phyloP scores from a whole-genome alignment of 2,329 filamentous ascomycete genomes.

The Diaporthe ampelina region DNA sequence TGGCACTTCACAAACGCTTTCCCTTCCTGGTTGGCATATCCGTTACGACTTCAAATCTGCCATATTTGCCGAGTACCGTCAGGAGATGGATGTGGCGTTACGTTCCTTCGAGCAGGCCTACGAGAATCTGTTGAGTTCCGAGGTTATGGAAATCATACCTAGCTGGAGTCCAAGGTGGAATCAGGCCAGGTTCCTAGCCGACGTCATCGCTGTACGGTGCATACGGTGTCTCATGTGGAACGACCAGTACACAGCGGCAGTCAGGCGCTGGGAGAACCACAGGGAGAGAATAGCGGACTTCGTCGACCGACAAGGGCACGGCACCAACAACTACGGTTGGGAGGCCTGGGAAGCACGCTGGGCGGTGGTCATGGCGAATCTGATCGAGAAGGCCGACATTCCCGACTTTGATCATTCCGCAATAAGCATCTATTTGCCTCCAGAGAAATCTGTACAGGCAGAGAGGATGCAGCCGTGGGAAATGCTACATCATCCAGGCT shows the following conservation, averaged over 20 bases:
- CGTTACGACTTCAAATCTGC: constrained; percentile 96
- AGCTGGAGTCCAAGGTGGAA: constrained; percentile 94
- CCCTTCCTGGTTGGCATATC: constrained; percentile 89
- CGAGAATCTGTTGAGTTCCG: constrained; percentile 83
- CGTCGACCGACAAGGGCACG: constrained; percentile 85
- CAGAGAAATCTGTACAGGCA: constrained; percentile 70
- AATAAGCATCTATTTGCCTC: constrained; percentile 63
- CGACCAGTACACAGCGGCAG: constrained; percentile 82
- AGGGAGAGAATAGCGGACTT: constrained; percentile 81
- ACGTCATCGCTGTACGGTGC: constrained; percentile 83
- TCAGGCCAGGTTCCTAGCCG: constrained; percentile 89
- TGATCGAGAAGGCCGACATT: constrained; percentile 69
- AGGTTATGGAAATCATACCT: constrained; percentile 89
- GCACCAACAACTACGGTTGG: constrained; percentile 92
- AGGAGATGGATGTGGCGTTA: constrained; percentile 90
- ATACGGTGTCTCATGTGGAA: constrained; percentile 87
- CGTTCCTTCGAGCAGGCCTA: constrained; percentile 91
- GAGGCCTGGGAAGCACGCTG: constrained; percentile 90
- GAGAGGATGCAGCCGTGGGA: constrained; percentile 75
- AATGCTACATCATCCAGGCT: constrained; percentile 74
- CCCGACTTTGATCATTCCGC: constrained; percentile 62
- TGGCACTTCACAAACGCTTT: constrained; percentile 88
- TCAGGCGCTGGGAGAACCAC: constrained; percentile 85
- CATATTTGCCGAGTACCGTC: constrained; percentile 90
- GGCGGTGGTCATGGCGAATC: constrained; percentile 72